Base-by-base conservation (phyloP, 306 rosid genomes). In the Pachyrhizus erosus region DNA sequence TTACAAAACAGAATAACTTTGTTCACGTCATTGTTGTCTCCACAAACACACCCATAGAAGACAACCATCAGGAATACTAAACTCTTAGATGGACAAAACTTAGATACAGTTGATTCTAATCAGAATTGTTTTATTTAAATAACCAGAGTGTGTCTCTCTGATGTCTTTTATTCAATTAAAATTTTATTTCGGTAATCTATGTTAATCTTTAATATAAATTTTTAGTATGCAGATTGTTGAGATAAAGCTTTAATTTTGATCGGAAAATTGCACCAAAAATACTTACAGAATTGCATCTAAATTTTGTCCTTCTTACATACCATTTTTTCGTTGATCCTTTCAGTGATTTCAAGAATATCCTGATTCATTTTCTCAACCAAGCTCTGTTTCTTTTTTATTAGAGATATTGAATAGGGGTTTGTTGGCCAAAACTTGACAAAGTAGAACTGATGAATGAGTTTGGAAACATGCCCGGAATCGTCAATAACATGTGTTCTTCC, bases 291-390 rank as follows among this genome's bases (percentile, higher is more conserved):
- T 37, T 37, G 42, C 42, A 37, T 37, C 42, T 8, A 3, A 37
- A 37, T 46, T 12, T 14, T 42, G 48, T 42, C 48, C 48, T 67
- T 37, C 29, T 27, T 66, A 29, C 57, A 12, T 73, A 79, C 77
- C 83, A 40, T 73, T 65, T 54, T 79, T 5, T 84, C 66, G 17
- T 14, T 2, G 72, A 79, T 79, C 18, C 0, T 73, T 73, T 78
- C 77, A 18, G 8, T 65, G 57, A 79, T 33, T 65, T 73, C 65
- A n/a, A 0, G 12, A 65, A 52, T 58, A 0, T 52, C 52, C 0
- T 43, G 46, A 9, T 73, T 73, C 84, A 79, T 40, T 73, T 84
- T 75, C 29, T 43, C 67, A 11, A 79, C 2, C 34, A 40, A 0
- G 1, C 43, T 79, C 74, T 66, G 55, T 65, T 73, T 42, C 43